Base-by-base conservation (phyloP, 495 filamentous ascomycete genomes). In the Filosporella fistucella region DNA sequence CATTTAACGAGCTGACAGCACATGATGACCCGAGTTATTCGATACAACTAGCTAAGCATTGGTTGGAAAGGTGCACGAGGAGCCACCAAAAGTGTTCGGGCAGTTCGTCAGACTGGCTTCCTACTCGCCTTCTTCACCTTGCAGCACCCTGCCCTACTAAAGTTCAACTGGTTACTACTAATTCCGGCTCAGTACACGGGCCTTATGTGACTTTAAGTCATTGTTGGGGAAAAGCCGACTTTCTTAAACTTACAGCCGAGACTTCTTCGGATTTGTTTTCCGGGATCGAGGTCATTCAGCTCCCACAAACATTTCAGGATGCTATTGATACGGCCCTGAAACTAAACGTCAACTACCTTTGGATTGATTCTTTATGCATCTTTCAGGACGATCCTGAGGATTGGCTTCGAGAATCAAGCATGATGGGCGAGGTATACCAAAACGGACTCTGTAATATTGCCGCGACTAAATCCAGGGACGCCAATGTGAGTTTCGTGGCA, bases 311-410 rank as follows among this genome's bases (percentile, higher is more conserved):
- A 35, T 35, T 35, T n/a, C 32, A 35, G 18, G 32, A 35, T n/a
- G 32, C 32, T 35, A 35, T n/a, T n/a, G 12, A 35, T 6, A 17
- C 18, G 18, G 12, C 32, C 5, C 12, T 35, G 18, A 3, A 14
- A 14, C 32, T 35, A 14, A 17, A 17, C 12, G n/a, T n/a, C 4
- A 13, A 35, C n/a, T 35, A 5, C 12, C 32, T 35, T 35, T 35
- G 32, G 32, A 35, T 35, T 14, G 32, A 35, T 35, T 35, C 32
- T n/a, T 35, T 35, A 13, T 35, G 32, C 18, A 35, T 35, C n/a
- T 35, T 35, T 35, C 32, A 35, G 12, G 32, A 35, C 18, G 18
- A 17, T n/a, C 32, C 18, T n/a, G 32, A 35, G 4, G 32, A 35
- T 35, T 35, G 32, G 32, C 5, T n/a, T n/a, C 12, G 18, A 14